Conservation (phyloP, 495 filamentous ascomycete species). For the Podospora fimiseda region DNA sequence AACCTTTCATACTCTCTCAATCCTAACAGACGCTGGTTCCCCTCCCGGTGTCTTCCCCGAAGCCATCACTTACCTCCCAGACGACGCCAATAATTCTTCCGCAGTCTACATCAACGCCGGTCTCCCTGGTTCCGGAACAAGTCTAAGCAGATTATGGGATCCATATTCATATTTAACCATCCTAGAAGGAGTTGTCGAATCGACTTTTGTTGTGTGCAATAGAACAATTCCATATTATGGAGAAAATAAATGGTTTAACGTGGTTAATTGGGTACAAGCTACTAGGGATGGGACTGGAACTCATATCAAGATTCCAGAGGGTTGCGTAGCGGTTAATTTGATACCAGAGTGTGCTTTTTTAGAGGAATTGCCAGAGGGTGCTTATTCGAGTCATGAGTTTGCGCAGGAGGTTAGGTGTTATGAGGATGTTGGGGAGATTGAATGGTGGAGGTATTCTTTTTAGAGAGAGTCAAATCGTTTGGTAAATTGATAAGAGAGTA, state of each 20-base stretch:
- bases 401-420: slow-evolving; percentile 10
- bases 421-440: slow-evolving; percentile 3
- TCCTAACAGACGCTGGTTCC: slow-evolving; percentile 1
- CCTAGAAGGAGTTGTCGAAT: not conserved
- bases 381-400: not conserved
- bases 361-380: not conserved
- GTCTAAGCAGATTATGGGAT: not conserved
- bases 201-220: slow-evolving; percentile 2
- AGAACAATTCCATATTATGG: slow-evolving; percentile 8
- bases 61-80: not conserved
- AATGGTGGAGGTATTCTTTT: not conserved
- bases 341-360: slow-evolving; percentile 5
- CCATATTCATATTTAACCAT: slow-evolving; percentile 3
- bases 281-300: slow-evolving; percentile 2
- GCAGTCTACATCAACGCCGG: not conserved
- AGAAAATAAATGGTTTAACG: not conserved
- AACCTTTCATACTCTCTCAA: not conserved
- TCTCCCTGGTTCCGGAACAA: not conserved
- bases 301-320: slow-evolving; percentile 1
- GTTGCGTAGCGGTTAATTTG: slow-evolving; percentile 2
- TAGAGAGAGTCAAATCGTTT: no score
- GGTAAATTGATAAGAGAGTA: no score
- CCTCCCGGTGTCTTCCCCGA: not conserved
- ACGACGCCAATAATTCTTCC: not conserved
- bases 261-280: slow-evolving; percentile 8